Percentiles rank a stretch among this genome's conserved stretches.
phyloP scores from a whole-genome alignment of 208 protist species.

The Tritrichomonas musculus region DNA sequence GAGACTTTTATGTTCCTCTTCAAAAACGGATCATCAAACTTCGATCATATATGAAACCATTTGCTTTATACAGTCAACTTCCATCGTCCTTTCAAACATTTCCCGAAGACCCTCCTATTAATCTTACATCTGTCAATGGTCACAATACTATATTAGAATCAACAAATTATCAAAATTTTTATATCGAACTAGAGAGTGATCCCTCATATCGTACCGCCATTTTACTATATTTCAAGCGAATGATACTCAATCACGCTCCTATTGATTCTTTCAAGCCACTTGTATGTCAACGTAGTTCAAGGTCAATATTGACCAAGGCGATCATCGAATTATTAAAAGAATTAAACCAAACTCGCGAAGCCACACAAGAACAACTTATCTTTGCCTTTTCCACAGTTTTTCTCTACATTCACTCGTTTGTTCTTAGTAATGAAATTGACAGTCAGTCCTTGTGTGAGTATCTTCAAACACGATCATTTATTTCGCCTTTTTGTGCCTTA shows the following conservation, averaged over 20 bases:
- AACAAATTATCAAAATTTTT: not conserved
- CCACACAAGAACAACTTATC: not conserved
- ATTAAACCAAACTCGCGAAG: not conserved
- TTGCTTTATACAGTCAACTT: not conserved
- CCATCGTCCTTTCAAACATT: not conserved
- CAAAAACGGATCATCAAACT: not conserved
- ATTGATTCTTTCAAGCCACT: not conserved
- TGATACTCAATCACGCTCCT: constrained; percentile 11
- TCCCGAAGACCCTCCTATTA: not conserved
- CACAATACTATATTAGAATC: too few relatives aligned
- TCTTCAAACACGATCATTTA: not conserved
- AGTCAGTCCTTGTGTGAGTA: not conserved
- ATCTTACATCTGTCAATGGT: too few relatives aligned
- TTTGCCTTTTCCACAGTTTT: not conserved
- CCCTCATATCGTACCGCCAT: not conserved
- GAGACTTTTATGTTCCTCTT: not conserved
- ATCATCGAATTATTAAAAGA: not conserved
- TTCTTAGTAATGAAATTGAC: not conserved
- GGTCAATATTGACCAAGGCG: not conserved
- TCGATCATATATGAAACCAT: not conserved
- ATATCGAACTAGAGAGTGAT: not conserved
- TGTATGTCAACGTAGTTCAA: not conserved
- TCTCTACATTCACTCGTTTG: not conserved
- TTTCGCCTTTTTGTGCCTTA: not conserved
- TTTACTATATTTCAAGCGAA: not conserved